Evolutionary conservation across 2,329 filamentous ascomycete species (phyloP).

Genomic region (Fusarium bulbicola): DNA sequence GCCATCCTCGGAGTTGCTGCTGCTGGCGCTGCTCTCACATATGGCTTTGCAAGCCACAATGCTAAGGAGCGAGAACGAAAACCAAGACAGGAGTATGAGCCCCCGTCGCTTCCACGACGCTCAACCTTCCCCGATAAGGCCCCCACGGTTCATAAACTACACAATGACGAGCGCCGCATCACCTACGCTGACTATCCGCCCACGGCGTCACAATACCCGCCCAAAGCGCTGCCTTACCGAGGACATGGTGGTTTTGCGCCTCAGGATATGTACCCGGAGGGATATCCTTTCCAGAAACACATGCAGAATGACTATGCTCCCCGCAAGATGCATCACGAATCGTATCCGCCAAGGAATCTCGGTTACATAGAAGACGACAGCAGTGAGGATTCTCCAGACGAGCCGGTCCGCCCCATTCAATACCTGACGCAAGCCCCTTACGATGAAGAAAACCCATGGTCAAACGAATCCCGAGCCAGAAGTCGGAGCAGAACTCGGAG

Average conservation of each 20-base stretch:
- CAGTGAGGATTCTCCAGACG: constrained; percentile 37
- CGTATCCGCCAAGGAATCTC: constrained; percentile 34
- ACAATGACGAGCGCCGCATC: constrained; percentile 30
- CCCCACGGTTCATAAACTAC: constrained; percentile 39
- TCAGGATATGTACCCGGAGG: constrained; percentile 36
- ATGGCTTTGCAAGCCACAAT: constrained; percentile 69
- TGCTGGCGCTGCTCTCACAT: constrained; percentile 71
- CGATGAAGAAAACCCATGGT: constrained; percentile 29
- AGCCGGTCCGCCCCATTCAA: constrained; percentile 30
- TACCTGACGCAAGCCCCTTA: constrained; percentile 38
- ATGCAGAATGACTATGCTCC: constrained; percentile 33
- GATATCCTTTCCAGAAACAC: constrained; percentile 33
- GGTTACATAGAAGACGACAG: constrained; percentile 42
- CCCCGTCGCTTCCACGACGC: constrained; percentile 52
- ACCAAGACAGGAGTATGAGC: constrained; percentile 53
- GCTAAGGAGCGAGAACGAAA: constrained; percentile 55
- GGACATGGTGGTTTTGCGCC: constrained; percentile 31
- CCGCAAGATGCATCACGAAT: constrained; percentile 37
- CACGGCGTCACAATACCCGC: constrained; percentile 27
- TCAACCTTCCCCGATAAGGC: constrained; percentile 58
- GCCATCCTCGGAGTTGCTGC: constrained; percentile 82
- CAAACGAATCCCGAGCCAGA: constrained; percentile 14
- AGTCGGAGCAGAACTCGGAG: constrained; percentile 33
- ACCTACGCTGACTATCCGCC: constrained; percentile 33
- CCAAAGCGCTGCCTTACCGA: constrained; percentile 35